Conservation (phyloP, 140 eudicot species). For the Cichorium intybus region DNA sequence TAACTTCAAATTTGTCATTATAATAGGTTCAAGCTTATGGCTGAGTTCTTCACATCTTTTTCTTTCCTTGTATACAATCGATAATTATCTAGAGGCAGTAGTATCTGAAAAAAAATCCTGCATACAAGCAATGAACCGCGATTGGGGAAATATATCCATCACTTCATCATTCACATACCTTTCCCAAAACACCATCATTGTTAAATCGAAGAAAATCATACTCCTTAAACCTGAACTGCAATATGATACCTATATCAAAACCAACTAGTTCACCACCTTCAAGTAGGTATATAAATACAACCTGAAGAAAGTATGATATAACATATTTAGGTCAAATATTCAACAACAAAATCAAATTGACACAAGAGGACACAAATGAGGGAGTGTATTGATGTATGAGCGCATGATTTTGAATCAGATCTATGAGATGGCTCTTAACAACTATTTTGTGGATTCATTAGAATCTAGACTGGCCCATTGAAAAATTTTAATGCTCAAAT, state of each 20-base stretch:
- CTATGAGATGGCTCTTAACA: slow-evolving; percentile 11
- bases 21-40: no score
- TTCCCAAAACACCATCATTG: no score
- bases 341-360: not conserved
- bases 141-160: slow-evolving; percentile 86
- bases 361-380: not conserved
- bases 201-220: not conserved
- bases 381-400: not conserved
- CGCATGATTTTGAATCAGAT: slow-evolving; percentile 26
- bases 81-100: slow-evolving; percentile 61
- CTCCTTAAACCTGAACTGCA: slow-evolving; percentile 4
- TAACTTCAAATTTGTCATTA: no score
- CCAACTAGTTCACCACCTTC: not conserved
- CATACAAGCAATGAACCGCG: slow-evolving; percentile 69
- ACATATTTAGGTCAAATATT: slow-evolving; percentile 2
- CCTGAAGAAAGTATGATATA: no score
- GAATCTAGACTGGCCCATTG: no score
- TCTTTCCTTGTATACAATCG: slow-evolving; percentile 63
- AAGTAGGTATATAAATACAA: not conserved
- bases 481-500: no score
- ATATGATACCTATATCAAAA: not conserved
- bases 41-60: slow-evolving; percentile 54
- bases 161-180: slow-evolving; percentile 71
- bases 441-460: slow-evolving; percentile 18
- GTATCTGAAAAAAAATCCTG: slow-evolving; percentile 60